Evolutionary conservation across 805 yeast genomes (phyloP).

Genomic region (Kurtzmaniella cleridarum): DNA sequence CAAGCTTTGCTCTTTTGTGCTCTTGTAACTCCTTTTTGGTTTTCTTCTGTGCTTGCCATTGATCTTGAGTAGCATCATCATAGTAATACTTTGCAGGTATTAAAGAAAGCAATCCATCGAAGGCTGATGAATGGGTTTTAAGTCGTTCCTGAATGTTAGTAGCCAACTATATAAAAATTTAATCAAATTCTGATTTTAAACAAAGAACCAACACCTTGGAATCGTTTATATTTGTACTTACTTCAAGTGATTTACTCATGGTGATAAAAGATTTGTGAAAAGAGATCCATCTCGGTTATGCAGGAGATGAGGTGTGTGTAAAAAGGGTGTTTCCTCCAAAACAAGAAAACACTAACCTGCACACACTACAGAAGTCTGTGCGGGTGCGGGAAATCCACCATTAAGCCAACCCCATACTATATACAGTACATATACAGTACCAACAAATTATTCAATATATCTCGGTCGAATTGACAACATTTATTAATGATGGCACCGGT

Average conservation of each 20-base stretch:
- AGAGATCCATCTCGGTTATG: too few species aligned
- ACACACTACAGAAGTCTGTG: too few species aligned
- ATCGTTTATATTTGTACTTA: conserved; percentile 23
- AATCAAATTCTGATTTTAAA: not conserved
- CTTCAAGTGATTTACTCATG: conserved; percentile 58
- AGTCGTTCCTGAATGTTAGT: conserved; percentile 58
- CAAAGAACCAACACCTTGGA: not conserved
- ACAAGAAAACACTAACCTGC: too few species aligned
- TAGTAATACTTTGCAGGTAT: conserved; percentile 93
- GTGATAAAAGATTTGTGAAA: not conserved
- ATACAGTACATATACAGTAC: too few species aligned
- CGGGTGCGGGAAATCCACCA: too few species aligned
- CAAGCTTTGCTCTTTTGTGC: conserved; percentile 66
- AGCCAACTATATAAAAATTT: conserved; percentile 4
- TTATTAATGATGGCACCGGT: too few species aligned
- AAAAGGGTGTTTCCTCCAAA: too few species aligned
- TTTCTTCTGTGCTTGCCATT: conserved; percentile 85
- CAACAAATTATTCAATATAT: too few species aligned
- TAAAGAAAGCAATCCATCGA: conserved; percentile 81
- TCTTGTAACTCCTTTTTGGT: conserved; percentile 56
- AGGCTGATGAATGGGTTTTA: conserved; percentile 73
- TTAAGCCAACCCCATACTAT: too few species aligned
- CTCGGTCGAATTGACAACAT: too few species aligned
- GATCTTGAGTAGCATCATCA: conserved; percentile 83
- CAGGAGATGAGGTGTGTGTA: too few species aligned